phyloP scores from a whole-genome alignment of 2,329 filamentous ascomycete species.

The Pleoardoris graminearum region DNA sequence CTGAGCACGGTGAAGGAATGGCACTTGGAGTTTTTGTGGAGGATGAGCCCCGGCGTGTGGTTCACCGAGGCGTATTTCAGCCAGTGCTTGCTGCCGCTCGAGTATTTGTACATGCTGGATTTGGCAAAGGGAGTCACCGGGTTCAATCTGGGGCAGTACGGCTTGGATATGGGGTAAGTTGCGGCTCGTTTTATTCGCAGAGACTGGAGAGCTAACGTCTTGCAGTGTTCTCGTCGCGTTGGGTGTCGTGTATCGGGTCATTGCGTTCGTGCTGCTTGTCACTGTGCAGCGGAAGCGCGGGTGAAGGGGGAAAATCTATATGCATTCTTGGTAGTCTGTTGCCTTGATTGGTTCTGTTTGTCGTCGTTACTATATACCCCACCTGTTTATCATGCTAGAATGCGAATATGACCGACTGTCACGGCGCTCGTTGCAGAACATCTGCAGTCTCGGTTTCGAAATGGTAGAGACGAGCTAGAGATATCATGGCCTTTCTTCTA shows the following conservation, averaged over 20 bases:
- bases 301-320: not conserved
- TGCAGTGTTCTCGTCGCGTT: conserved; percentile 7
- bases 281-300: conserved; percentile 11
- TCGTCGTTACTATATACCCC: conserved; percentile 5
- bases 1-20: conserved; percentile 55
- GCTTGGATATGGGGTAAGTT: conserved; percentile 48
- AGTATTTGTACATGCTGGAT: conserved; percentile 50
- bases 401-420: not conserved
- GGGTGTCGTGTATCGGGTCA: conserved; percentile 8
- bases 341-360: not conserved
- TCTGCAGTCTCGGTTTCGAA: not conserved
- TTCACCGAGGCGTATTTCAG: conserved; percentile 61
- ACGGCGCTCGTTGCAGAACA: not conserved
- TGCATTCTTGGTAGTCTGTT: not conserved
- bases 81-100: conserved; percentile 54
- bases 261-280: conserved; percentile 8
- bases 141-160: conserved; percentile 52
- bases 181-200: not conserved
- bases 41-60: conserved; percentile 59
- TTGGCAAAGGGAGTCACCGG: conserved; percentile 50
- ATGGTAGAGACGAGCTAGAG: not conserved
- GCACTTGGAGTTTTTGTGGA: conserved; percentile 62
- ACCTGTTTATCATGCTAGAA: not conserved
- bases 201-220: not conserved
- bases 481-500: not conserved